These are phyloP conservation scores for Beauveria australis DNA, from an alignment of 2,329 filamentous ascomycete species.

Conservation along the genomic window DNA sequence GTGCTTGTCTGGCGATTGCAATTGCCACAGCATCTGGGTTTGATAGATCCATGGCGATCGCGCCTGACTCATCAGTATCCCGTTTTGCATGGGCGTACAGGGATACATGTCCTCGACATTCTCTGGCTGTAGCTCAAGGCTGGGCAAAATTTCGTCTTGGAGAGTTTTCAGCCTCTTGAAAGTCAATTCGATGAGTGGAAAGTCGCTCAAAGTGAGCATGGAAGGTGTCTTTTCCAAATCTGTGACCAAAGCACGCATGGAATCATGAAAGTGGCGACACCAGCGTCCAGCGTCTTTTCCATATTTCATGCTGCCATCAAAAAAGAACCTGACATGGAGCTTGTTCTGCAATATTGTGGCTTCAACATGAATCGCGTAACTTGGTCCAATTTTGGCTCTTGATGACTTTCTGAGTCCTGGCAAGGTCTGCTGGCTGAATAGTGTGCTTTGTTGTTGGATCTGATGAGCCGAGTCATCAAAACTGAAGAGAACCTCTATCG, in stretches of 20 bases:
- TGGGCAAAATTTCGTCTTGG: background rate
- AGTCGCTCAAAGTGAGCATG: background rate
- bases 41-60: background rate
- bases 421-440: background rate
- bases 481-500: background rate
- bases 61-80: background rate
- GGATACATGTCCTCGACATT: background rate
- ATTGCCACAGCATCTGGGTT: background rate
- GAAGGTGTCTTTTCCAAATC: background rate
- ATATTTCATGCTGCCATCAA: background rate
- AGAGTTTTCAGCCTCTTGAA: background rate
- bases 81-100: background rate
- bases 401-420: background rate
- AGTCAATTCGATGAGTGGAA: background rate
- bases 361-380: background rate
- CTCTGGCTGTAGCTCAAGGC: background rate
- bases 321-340: background rate
- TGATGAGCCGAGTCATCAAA: background rate
- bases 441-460: background rate
- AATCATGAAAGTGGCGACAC: background rate
- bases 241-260: background rate
- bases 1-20: background rate
- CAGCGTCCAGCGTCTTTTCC: background rate
- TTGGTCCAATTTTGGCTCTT: fast-evolving
- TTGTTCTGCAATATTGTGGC: background rate